Evolutionary conservation across 2,329 filamentous ascomycete species (phyloP).

Genomic region (Gyromitra esculenta): DNA sequence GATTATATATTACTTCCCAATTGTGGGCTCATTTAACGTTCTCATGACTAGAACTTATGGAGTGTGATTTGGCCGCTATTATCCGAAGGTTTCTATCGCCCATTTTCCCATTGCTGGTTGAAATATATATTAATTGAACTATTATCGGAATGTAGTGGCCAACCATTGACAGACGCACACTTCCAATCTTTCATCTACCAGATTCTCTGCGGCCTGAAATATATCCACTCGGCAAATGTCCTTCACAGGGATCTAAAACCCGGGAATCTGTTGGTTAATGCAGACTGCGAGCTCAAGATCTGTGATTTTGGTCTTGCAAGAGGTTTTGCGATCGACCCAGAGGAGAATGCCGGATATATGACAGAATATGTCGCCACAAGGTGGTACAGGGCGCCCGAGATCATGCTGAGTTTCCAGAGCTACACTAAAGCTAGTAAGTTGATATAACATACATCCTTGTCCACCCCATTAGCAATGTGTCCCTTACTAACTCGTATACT

Average conservation of each 20-base stretch:
- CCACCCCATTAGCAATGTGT: not conserved
- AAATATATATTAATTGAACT: not conserved
- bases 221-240: slow-evolving; percentile 98
- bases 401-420: slow-evolving; percentile 99
- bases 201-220: slow-evolving; percentile 98
- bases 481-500: slow-evolving; percentile 14
- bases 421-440: slow-evolving; percentile 99
- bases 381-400: slow-evolving; percentile 98
- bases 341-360: slow-evolving; percentile 99
- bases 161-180: slow-evolving; percentile 96
- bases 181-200: slow-evolving; percentile 99
- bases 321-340: slow-evolving; percentile 95
- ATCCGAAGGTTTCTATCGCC: slow-evolving; percentile 69
- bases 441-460: slow-evolving; percentile 8
- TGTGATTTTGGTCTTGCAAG: slow-evolving; percentile 96
- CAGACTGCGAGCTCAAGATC: slow-evolving; percentile 99
- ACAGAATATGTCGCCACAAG: slow-evolving; percentile 98
- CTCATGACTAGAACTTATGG: slow-evolving; percentile 83
- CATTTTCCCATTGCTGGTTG: not conserved
- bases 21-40: slow-evolving; percentile 56
- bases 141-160: slow-evolving; percentile 70
- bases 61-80: slow-evolving; percentile 97
- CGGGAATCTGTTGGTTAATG: slow-evolving; percentile 95
- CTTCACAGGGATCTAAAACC: slow-evolving; percentile 97
- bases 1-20: slow-evolving; percentile 27